Evolutionary conservation across 225 moss, liverwort and hornwort species (phyloP), one percentile per base, ranked within the genome.

Genomic region (Lunularia cruciata): DNA sequence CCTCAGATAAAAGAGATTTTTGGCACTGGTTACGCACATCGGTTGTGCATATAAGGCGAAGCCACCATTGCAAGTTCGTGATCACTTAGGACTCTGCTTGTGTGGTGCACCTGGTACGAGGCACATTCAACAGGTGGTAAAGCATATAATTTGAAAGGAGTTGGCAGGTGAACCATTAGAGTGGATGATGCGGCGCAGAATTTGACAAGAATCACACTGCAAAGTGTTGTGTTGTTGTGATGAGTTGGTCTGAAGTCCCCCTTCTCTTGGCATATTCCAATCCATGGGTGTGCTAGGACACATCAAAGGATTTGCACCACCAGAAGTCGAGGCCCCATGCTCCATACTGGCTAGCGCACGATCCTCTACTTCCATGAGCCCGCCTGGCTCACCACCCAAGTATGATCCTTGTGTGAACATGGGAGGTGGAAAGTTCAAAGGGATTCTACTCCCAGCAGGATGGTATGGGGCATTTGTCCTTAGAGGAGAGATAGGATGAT

Each of bases 101-200:
- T 69, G 69, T 47, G 56, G 69, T 69, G 69, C 55, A 69, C 40
- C 69, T 52, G 55, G 40, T 72, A 72, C 39, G 57, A 67, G 80
- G 76, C 80, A 80, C 67, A 52, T 68, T 74, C 75, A 72, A 57
- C 3, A 66, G 66, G 37, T 66, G 39, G 62, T 65, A 46, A 66
- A 67, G 25, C 33, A 43, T 31, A 52, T 39, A 26, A 46, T 60
- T 43, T 37, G 26, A 60, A 40, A 46, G 65, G 74, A 80, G 45
- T 68, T 51, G 72, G 77, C 68, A 70, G 68, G 72, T 77, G 71
- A 83, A 98, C 96, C 96, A 73, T 98, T 98, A 59, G 96, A 91
- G 75, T 98, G 93, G 79, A 98, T 87, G 66, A 98, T 98, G 60
- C 93, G 91, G 48, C 96, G 96, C 35, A 98, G 88, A 75, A 98